Evolutionary conservation across 208 protist species (phyloP).

Genomic region (Leishmania major): DNA sequence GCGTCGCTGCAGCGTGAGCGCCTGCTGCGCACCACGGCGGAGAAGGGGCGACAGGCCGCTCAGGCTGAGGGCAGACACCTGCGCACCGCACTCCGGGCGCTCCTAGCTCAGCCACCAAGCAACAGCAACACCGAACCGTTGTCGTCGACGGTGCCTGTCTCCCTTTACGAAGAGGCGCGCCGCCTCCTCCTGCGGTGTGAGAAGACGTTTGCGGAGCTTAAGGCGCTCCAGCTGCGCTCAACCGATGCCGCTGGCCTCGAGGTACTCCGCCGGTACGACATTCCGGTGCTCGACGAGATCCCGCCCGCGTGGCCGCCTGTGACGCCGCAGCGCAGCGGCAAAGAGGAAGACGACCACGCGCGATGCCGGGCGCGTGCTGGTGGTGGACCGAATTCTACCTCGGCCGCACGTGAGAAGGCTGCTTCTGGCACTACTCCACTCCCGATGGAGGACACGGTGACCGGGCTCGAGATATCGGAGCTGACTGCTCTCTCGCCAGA

Average conservation of each 20-base stretch:
- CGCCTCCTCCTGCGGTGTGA: slow-evolving; percentile 14
- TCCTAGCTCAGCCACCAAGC: not conserved
- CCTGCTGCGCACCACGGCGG: slow-evolving; percentile 22
- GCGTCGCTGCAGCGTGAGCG: slow-evolving; percentile 31
- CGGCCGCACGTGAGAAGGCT: not conserved
- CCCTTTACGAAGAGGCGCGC: slow-evolving; percentile 25
- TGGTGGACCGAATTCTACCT: not conserved
- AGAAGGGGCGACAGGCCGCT: slow-evolving; percentile 13
- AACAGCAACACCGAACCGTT: not conserved
- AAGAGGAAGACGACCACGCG: not conserved
- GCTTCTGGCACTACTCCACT: not conserved
- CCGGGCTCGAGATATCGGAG: slow-evolving; percentile 11
- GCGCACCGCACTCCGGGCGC: slow-evolving; percentile 12
- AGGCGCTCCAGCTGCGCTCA: slow-evolving; percentile 28
- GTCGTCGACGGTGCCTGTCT: slow-evolving; percentile 6
- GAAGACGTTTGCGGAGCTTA: slow-evolving; percentile 25
- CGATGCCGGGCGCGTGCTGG: not conserved
- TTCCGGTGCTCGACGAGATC: slow-evolving; percentile 28
- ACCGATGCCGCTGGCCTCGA: slow-evolving; percentile 20
- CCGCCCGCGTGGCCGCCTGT: slow-evolving; percentile 16
- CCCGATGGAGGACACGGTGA: slow-evolving; percentile 10
- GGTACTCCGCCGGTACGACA: slow-evolving; percentile 19
- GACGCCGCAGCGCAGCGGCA: not conserved
- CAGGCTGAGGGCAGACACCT: slow-evolving; percentile 22
- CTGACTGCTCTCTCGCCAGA: slow-evolving; percentile 22